Base-by-base conservation (phyloP, 805 yeast species). In the Pichia manshurica region DNA sequence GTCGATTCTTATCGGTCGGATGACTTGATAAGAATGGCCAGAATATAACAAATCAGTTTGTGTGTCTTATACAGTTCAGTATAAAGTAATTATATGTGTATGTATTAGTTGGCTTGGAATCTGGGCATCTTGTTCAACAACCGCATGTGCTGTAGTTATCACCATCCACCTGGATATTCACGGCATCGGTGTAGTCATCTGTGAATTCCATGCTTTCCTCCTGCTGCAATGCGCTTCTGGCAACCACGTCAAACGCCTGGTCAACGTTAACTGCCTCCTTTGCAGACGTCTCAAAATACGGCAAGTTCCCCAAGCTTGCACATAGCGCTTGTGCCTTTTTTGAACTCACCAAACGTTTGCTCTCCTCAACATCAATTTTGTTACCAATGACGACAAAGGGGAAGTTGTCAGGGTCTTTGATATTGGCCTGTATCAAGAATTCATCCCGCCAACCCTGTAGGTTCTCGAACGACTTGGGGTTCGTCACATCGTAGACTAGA, bases 231-330 rank as follows among this genome's bases (percentile, higher is more conserved):
- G 98, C 99, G 70, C 87, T 88, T 60, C 96, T 79, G 29, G 96
- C 96, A 58, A 91, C 87, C 38, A 90, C 95, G 65, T 93, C 97
- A 62, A 91, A 91, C 3, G 98, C 98, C 59, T 85, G 82, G 61
- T 90, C 96, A 32, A 91, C 96, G 57, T 95, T 95, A 43, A 90
- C 87, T 15, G 93, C 89, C 65, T 89, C 96, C 70, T 91, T 93
- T 17, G 99, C 99, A 73, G 93, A 82, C n/a, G 99, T 91, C 67
- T 91, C 96, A 62, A 93, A 91, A 51, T 90, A 81, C 3, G 99
- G 98, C 52, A 89, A 73, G 53, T 89, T 87, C 57, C 61, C 80
- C 69, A 63, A 76, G 53, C 71, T 75, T 21, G 62, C 58, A 52
- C 68, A 65, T 41, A 67, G 50, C 42, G 71, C 67, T 51, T 71